phyloP scores from a whole-genome alignment of 2,329 filamentous ascomycete species.

The Fusarium veterinarium region DNA sequence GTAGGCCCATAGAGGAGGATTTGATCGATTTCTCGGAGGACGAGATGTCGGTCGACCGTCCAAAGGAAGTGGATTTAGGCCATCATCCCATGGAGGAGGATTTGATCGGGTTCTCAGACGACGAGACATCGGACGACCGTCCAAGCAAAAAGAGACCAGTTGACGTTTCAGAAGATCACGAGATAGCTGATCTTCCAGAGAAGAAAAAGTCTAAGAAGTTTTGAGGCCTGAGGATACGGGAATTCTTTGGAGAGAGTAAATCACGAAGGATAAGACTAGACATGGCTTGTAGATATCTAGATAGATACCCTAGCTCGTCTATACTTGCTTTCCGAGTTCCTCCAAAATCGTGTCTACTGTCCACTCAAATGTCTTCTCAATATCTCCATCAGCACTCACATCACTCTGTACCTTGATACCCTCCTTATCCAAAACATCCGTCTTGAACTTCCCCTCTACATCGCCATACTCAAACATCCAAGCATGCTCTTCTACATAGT shows the following conservation, averaged over 20 bases:
- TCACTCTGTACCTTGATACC: slow-evolving; percentile 62
- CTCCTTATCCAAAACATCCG: slow-evolving; percentile 56
- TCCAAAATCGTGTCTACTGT: slow-evolving; percentile 71
- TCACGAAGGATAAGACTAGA: background rate
- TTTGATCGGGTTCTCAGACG: background rate
- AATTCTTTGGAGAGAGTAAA: background rate
- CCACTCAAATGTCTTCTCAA: slow-evolving; percentile 75
- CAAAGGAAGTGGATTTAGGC: background rate
- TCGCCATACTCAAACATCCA: slow-evolving; percentile 81
- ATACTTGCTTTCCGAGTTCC: slow-evolving; percentile 51
- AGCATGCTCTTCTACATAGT: slow-evolving; percentile 83
- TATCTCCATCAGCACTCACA: slow-evolving; percentile 62
- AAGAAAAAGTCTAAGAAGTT: background rate
- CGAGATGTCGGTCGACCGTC: background rate
- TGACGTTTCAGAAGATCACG: background rate
- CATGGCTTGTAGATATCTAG: background rate
- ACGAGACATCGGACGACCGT: background rate
- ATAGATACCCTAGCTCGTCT: background rate
- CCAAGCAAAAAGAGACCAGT: background rate
- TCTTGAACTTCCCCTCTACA: slow-evolving; percentile 68
- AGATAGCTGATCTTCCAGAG: background rate
- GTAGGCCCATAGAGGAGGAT: background rate
- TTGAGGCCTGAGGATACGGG: background rate
- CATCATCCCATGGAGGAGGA: background rate
- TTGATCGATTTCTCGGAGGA: background rate